Conservation (phyloP, 805 yeast genomes). For the Candida tammaniensis region DNA sequence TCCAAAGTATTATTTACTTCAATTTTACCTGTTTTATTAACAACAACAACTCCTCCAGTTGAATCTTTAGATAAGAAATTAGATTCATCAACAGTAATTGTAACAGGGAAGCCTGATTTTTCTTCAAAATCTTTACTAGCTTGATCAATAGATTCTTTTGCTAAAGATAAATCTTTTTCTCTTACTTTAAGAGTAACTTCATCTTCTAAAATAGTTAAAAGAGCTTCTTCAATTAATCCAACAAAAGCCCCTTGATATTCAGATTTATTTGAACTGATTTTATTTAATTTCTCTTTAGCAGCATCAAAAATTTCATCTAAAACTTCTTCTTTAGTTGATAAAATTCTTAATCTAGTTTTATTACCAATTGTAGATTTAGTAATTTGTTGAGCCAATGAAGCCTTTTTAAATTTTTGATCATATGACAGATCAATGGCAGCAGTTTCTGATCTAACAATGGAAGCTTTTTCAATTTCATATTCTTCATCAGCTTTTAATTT, state of each 20-base stretch:
- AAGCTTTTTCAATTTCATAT: conserved; percentile 95
- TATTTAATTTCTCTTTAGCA: conserved; percentile 62
- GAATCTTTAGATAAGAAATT: conserved; percentile 56
- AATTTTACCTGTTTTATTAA: conserved; percentile 74
- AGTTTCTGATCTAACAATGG: conserved; percentile 88
- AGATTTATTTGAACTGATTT: conserved; percentile 50
- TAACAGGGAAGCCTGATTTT: conserved; percentile 56
- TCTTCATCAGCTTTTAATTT: conserved; percentile 96
- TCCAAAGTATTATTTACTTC: conserved; percentile 91
- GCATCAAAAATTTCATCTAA: conserved; percentile 70
- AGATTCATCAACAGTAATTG: conserved; percentile 54
- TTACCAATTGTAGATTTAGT: conserved; percentile 93
- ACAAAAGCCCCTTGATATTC: conserved; percentile 68
- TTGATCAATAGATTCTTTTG: conserved; percentile 57
- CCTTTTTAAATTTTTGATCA: conserved; percentile 84
- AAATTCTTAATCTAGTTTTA: conserved; percentile 88
- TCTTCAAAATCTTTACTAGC: conserved; percentile 65
- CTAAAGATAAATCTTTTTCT: conserved; percentile 59
- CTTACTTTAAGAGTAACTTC: conserved; percentile 63
- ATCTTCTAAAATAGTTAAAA: conserved; percentile 71
- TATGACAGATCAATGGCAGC: conserved; percentile 80
- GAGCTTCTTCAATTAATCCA: conserved; percentile 75
- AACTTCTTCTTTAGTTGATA: conserved; percentile 77
- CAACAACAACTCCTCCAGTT: conserved; percentile 83
- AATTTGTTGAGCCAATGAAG: conserved; percentile 90